These are phyloP conservation scores for Limonium bicolor DNA, from an alignment of 148 eudicot genomes.

Conservation along the genomic window DNA sequence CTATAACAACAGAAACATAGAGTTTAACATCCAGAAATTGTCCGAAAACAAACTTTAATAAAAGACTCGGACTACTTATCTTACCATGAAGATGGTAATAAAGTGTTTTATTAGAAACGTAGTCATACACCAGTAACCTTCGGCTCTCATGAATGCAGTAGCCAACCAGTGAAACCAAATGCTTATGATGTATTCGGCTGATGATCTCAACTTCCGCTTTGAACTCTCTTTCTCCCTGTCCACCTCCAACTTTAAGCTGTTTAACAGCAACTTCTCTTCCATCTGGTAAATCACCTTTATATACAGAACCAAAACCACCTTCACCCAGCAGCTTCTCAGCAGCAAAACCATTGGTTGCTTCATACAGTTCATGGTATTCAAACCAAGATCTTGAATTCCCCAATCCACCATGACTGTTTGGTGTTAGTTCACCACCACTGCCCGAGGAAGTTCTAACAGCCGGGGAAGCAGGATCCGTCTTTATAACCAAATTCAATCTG, in stretches of 20 bases:
- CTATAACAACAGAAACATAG: conserved; percentile 1
- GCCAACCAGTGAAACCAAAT: conserved; percentile 68
- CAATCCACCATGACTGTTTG: conserved; percentile 26
- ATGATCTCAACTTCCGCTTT: conserved; percentile 68
- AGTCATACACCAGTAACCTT: conserved; percentile 62
- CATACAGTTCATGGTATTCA: conserved; percentile 38
- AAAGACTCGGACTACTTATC: no score
- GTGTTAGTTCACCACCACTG: conserved; percentile 12
- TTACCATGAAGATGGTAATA: conserved; percentile 71
- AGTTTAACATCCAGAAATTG: neutral
- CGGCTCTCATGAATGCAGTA: conserved; percentile 45
- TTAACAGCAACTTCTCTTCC: conserved; percentile 58
- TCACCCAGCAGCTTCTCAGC: conserved; percentile 45
- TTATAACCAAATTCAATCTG: conserved; percentile 19
- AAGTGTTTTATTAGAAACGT: conserved; percentile 55
- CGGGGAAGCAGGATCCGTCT: conserved; percentile 21
- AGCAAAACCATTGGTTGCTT: conserved; percentile 51
- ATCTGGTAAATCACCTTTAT: conserved; percentile 44
- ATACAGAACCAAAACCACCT: conserved; percentile 68
- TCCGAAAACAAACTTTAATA: neutral
- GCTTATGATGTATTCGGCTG: conserved; percentile 55
- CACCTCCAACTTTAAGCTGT: conserved; percentile 45
- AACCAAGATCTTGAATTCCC: conserved; percentile 46
- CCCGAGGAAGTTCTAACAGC: conserved; percentile 23
- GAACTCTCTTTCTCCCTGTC: conserved; percentile 62